Evolutionary conservation across 164 flowering plant genomes (phyloP).

Genomic region (Euptelea pleiosperma): DNA sequence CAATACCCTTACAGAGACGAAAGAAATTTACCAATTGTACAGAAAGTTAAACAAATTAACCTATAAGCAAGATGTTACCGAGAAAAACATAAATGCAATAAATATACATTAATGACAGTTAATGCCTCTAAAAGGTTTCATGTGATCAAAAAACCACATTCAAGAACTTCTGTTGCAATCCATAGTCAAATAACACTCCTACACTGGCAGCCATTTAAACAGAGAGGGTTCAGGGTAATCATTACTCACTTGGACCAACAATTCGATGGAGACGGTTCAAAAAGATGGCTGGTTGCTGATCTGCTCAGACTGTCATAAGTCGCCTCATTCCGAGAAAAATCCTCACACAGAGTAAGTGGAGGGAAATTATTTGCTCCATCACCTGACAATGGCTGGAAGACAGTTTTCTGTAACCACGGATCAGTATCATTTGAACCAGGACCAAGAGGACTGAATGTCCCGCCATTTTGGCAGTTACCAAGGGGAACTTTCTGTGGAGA

Average conservation of each 20-base stretch:
- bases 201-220: not conserved
- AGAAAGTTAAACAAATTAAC: too few species aligned
- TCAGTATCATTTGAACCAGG: constrained; percentile 42
- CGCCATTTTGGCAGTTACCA: too few species aligned
- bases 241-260: constrained; percentile 72
- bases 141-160: too few species aligned
- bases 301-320: constrained; percentile 45
- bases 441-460: constrained; percentile 24
- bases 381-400: constrained; percentile 41
- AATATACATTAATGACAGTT: too few species aligned
- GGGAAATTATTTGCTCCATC: constrained; percentile 34
- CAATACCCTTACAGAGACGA: too few species aligned
- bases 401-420: constrained; percentile 54
- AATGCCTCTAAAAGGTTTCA: too few species aligned
- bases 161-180: too few species aligned
- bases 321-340: constrained; percentile 38
- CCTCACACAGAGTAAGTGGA: constrained; percentile 36
- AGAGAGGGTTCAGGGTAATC: not conserved
- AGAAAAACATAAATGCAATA: too few species aligned
- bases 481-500: too few species aligned
- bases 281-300: constrained; percentile 35
- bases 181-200: too few species aligned
- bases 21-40: too few species aligned
- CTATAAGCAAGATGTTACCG: too few species aligned
- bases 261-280: constrained; percentile 48